Evolutionary conservation across 2,329 filamentous ascomycete genomes (phyloP).

Genomic region (Scytalidium lignicola): DNA sequence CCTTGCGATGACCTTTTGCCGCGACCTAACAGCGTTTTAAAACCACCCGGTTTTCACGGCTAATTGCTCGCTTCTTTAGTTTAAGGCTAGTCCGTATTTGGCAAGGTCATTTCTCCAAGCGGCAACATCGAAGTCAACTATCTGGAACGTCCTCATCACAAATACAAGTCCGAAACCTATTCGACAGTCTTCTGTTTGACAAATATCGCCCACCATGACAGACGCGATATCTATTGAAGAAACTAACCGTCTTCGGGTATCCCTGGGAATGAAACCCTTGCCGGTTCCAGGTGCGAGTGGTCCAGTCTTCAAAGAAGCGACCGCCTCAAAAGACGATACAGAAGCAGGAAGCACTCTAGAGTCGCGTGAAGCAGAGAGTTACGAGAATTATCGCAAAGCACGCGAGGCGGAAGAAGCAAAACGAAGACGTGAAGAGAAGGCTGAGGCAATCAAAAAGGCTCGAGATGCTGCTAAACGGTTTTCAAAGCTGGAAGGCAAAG

Average conservation of each 20-base stretch:
- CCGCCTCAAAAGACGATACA: slow-evolving; percentile 39
- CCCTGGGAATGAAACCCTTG: slow-evolving; percentile 84
- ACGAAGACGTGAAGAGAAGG: slow-evolving; percentile 71
- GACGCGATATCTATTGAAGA: slow-evolving; percentile 79
- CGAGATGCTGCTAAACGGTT: slow-evolving; percentile 77
- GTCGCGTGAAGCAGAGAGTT: slow-evolving; percentile 65
- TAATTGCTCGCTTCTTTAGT: too few species aligned
- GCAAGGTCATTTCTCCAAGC: background rate
- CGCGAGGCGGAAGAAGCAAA: slow-evolving; percentile 71
- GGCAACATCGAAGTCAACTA: background rate
- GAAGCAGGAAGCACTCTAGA: slow-evolving; percentile 81
- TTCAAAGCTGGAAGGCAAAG: slow-evolving; percentile 72
- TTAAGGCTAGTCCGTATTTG: slow-evolving; percentile 7
- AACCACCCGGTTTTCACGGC: too few species aligned
- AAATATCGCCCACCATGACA: slow-evolving; percentile 24
- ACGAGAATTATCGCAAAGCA: slow-evolving; percentile 65
- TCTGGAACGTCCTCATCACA: background rate
- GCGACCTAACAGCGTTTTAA: too few species aligned
- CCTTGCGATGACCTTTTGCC: too few species aligned
- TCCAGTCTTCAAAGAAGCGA: slow-evolving; percentile 49
- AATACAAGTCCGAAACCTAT: too few species aligned
- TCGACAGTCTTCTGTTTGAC: background rate
- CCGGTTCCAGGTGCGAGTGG: slow-evolving; percentile 69
- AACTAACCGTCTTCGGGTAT: slow-evolving; percentile 85
- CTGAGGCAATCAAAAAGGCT: slow-evolving; percentile 80